Conservation (phyloP, 2,329 filamentous ascomycete genomes). For the Xylariomycetidae sp. region DNA sequence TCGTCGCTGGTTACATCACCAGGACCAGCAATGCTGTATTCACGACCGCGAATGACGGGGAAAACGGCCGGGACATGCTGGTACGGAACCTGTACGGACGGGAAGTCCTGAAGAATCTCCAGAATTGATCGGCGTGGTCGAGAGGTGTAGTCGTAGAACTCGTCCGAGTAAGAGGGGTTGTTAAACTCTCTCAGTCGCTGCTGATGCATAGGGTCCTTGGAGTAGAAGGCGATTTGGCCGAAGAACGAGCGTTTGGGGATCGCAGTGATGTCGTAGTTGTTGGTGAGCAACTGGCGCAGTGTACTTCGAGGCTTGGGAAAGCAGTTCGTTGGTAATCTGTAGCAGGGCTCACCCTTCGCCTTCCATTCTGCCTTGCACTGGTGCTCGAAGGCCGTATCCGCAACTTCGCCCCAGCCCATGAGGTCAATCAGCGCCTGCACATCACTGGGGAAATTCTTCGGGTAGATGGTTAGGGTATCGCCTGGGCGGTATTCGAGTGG, state of each 20-base stretch:
- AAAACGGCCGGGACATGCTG: slow-evolving; percentile 66
- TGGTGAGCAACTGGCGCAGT: slow-evolving; percentile 67
- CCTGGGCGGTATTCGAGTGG: slow-evolving; percentile 54
- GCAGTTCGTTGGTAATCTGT: slow-evolving; percentile 19
- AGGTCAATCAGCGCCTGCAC: slow-evolving; percentile 71
- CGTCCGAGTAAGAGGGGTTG: slow-evolving; percentile 72
- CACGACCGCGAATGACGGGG: slow-evolving; percentile 76
- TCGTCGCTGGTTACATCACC: slow-evolving; percentile 34
- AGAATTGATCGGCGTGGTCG: slow-evolving; percentile 84
- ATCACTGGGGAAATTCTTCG: slow-evolving; percentile 79
- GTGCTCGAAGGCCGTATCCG: slow-evolving; percentile 58
- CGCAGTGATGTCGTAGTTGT: slow-evolving; percentile 83
- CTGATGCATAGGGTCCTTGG: slow-evolving; percentile 64
- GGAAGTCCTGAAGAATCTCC: slow-evolving; percentile 87
- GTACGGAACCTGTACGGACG: slow-evolving; percentile 74
- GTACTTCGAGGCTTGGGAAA: slow-evolving; percentile 44
- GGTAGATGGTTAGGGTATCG: slow-evolving; percentile 74
- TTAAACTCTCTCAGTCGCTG: slow-evolving; percentile 81
- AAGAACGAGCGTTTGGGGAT: slow-evolving; percentile 89
- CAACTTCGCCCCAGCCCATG: slow-evolving; percentile 71
- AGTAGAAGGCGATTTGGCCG: slow-evolving; percentile 68
- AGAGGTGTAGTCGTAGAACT: slow-evolving; percentile 93
- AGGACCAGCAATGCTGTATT: slow-evolving; percentile 87
- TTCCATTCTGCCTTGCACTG: slow-evolving; percentile 10
- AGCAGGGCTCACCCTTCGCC: slow-evolving; percentile 8